phyloP scores from a whole-genome alignment of 176 grass and related monocot genomes.

The Oryza glaberrima region DNA sequence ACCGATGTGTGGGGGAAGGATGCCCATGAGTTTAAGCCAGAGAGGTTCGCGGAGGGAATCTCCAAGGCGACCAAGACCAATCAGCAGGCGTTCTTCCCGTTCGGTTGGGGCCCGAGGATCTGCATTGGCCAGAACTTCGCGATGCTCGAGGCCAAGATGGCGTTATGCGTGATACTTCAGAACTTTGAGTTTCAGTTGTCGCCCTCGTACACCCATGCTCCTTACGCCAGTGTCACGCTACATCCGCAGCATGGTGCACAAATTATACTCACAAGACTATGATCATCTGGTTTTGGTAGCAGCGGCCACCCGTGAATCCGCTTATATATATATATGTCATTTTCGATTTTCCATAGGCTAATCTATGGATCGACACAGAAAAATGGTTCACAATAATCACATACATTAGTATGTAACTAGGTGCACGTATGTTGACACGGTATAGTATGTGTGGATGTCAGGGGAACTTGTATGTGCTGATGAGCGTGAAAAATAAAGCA shows the following conservation, averaged over 20 bases:
- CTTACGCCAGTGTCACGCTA: conserved; percentile 41
- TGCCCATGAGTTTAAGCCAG: conserved; percentile 59
- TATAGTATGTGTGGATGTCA: not conserved
- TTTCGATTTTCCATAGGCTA: too few species aligned
- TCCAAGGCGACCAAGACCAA: conserved; percentile 60
- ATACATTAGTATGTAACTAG: not conserved
- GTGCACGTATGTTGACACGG: not conserved
- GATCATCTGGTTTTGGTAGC: too few species aligned
- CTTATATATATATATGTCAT: too few species aligned
- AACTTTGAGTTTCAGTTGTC: conserved; percentile 65
- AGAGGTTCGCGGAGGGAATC: conserved; percentile 66
- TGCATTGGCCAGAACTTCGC: conserved; percentile 85
- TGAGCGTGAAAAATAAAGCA: not conserved
- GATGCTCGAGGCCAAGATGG: conserved; percentile 74
- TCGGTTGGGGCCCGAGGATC: conserved; percentile 70
- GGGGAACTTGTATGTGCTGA: not conserved
- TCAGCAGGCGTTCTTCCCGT: conserved; percentile 59
- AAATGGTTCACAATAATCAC: not conserved
- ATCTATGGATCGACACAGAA: too few species aligned
- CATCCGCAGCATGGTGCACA: conserved; percentile 76
- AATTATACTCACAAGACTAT: conserved; percentile 34
- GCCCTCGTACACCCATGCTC: conserved; percentile 60
- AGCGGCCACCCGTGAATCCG: too few species aligned
- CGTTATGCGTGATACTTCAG: conserved; percentile 61
- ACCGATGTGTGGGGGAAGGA: conserved; percentile 67